These are phyloP conservation scores for Cyclaneusma minus DNA, from an alignment of 2,329 filamentous ascomycete genomes.

Conservation along the genomic window DNA sequence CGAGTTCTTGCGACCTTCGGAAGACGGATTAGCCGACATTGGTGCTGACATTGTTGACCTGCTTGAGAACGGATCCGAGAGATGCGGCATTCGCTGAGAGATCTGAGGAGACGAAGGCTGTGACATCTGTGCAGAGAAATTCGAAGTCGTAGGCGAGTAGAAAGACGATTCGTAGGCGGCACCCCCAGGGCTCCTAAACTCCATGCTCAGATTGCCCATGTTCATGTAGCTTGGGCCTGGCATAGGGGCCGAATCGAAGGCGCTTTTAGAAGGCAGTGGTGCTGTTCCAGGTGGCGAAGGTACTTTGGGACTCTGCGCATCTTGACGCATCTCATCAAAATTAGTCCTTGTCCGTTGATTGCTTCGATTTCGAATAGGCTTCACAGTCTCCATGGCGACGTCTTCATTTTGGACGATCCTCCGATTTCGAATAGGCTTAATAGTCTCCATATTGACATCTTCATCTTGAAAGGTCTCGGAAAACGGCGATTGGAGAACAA, in stretches of 20 bases:
- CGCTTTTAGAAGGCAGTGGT: slow-evolving; percentile 25
- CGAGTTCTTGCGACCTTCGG: slow-evolving; percentile 5
- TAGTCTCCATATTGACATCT: slow-evolving; percentile 15
- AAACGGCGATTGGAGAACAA: no score
- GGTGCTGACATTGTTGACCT: no score
- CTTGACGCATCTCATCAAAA: slow-evolving; percentile 43
- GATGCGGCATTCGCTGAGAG: no score
- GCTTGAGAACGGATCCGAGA: no score
- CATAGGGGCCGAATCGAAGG: slow-evolving; percentile 37
- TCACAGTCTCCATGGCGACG: slow-evolving; percentile 51
- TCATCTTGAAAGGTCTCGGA: no score
- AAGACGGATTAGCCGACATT: no score
- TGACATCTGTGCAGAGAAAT: slow-evolving; percentile 30
- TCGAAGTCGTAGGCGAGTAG: slow-evolving; percentile 13
- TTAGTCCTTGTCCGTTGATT: slow-evolving; percentile 31
- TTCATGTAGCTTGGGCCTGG: slow-evolving; percentile 40
- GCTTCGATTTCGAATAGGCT: slow-evolving; percentile 30
- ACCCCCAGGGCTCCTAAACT: slow-evolving; percentile 19
- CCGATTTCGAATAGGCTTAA: slow-evolving; percentile 14
- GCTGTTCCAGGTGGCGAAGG: slow-evolving; percentile 41
- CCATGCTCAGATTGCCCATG: slow-evolving; percentile 27
- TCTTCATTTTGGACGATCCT: slow-evolving; percentile 47
- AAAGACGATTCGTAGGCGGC: slow-evolving; percentile 10
- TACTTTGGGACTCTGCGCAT: slow-evolving; percentile 33
- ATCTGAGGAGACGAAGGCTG: slow-evolving; percentile 25